phyloP scores from a whole-genome alignment of 148 eudicot genomes.

The Arbutus unedo region DNA sequence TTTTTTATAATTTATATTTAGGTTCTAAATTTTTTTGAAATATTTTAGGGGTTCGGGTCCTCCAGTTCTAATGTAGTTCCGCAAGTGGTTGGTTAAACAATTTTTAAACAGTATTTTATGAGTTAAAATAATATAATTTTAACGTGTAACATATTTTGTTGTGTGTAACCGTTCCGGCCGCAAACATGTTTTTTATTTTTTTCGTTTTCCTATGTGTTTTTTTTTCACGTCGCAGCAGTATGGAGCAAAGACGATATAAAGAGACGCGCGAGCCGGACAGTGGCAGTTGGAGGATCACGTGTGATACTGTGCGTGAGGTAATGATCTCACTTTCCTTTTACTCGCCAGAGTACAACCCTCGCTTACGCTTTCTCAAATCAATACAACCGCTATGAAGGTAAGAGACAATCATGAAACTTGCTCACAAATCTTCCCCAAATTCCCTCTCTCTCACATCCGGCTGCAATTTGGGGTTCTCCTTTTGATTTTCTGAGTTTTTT shows the following conservation, averaged over 20 bases:
- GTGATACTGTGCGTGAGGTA: background rate
- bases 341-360: background rate
- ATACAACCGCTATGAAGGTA: background rate
- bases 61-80: too few relatives aligned
- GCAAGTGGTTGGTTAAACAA: too few relatives aligned
- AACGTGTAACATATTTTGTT: too few relatives aligned
- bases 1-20: too few relatives aligned
- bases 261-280: constrained; percentile 3
- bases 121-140: too few relatives aligned
- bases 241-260: background rate
- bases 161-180: too few relatives aligned
- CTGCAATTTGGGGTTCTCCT: background rate
- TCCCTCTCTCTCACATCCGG: background rate
- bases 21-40: too few relatives aligned
- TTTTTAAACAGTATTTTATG: too few relatives aligned
- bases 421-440: too few relatives aligned
- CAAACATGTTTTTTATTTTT: too few relatives aligned
- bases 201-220: too few relatives aligned
- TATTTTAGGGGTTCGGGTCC: too few relatives aligned
- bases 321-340: background rate
- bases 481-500: background rate
- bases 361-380: background rate
- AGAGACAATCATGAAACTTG: background rate
- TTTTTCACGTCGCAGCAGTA: background rate
- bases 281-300: background rate